Percentiles rank a stretch among this genome's conserved stretches.
These are phyloP conservation scores for Stachybotrys elegans DNA, from an alignment of 2,329 filamentous ascomycete species.

Conservation along the genomic window DNA sequence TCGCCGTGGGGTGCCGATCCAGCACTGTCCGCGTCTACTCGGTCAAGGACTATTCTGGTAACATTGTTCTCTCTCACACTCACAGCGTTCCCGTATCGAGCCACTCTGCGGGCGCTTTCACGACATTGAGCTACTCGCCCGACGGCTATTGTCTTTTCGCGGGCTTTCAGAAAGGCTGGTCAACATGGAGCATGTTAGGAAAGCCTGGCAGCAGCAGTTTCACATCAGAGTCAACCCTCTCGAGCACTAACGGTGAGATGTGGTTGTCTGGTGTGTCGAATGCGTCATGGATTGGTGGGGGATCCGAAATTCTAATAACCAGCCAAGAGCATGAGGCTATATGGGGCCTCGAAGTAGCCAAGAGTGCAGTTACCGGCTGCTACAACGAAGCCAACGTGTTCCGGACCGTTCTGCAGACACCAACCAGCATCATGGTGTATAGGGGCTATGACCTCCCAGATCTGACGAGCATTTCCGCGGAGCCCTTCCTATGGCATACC, in stretches of 20 bases:
- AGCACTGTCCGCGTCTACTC: constrained; percentile 85
- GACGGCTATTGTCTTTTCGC: constrained; percentile 96
- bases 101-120: constrained; percentile 64
- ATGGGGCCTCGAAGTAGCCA: constrained; percentile 87
- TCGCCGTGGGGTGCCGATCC: constrained; percentile 78
- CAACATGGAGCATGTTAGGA: constrained; percentile 95
- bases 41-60: constrained; percentile 87
- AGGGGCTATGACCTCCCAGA: constrained; percentile 88
- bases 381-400: constrained; percentile 90
- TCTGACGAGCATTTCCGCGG: constrained; percentile 84
- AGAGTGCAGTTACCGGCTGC: constrained; percentile 87
- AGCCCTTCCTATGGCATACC: constrained; percentile 92
- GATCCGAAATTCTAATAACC: constrained; percentile 77
- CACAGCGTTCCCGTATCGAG: constrained; percentile 66
- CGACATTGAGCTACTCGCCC: constrained; percentile 78
- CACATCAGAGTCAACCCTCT: constrained; percentile 58
- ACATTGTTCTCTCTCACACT: constrained; percentile 81
- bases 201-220: constrained; percentile 86
- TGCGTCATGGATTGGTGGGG: constrained; percentile 82
- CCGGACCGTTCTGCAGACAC: constrained; percentile 82
- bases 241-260: constrained; percentile 64
- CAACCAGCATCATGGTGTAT: constrained; percentile 85
- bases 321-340: constrained; percentile 68
- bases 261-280: constrained; percentile 79
- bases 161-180: constrained; percentile 89